Conservation (phyloP, 257 asterid genomes). For the Salvia miltiorrhiza region DNA sequence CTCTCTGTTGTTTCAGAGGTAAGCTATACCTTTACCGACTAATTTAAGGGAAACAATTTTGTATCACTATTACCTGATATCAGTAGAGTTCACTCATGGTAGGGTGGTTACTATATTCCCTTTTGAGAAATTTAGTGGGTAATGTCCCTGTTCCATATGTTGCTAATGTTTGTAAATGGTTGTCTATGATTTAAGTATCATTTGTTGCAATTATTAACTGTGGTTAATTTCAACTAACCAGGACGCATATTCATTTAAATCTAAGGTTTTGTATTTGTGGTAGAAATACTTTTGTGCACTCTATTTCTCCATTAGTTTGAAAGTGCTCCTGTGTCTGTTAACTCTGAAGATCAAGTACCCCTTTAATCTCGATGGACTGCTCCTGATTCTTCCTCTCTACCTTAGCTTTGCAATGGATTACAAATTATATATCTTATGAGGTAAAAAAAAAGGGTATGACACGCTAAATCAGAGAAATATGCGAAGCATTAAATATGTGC, state of each 20-base stretch:
- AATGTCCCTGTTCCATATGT: background rate
- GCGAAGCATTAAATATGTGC: background rate
- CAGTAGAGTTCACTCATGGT: background rate
- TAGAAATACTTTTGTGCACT: background rate
- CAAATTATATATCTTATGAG: background rate
- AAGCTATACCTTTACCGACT: conserved; percentile 15
- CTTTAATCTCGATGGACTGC: no score
- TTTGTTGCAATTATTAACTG: background rate
- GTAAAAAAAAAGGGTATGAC: background rate
- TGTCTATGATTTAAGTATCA: background rate
- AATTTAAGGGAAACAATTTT: background rate
- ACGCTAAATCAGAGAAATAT: background rate
- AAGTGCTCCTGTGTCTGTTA: no score
- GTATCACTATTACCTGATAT: background rate
- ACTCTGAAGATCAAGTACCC: no score
- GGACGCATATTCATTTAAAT: background rate
- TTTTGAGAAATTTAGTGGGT: background rate
- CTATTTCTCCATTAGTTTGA: no score
- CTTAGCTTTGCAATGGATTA: background rate
- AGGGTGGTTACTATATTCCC: background rate
- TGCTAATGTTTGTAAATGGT: background rate
- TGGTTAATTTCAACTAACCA: background rate
- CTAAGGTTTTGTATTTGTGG: background rate
- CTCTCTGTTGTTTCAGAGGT: conserved; percentile 78
- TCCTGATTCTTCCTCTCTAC: background rate